phyloP scores from a whole-genome alignment of 352 stramenopile genomes.

The Globisporangium alternatum region DNA sequence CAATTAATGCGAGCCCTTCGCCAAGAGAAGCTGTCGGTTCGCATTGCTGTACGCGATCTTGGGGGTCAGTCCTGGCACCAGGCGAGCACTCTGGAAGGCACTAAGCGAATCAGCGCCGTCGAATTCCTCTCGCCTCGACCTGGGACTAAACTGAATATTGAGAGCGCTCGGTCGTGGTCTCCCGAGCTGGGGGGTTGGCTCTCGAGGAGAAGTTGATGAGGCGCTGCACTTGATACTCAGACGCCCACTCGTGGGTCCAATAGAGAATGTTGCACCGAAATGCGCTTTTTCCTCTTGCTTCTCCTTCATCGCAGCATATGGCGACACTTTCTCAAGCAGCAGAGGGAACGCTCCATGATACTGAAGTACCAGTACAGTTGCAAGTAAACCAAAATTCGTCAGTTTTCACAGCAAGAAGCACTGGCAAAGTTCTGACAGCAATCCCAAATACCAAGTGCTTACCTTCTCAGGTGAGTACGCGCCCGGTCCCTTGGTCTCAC shows the following conservation, averaged over 20 bases:
- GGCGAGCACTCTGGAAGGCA: constrained; percentile 22
- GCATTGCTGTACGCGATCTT: constrained; percentile 41
- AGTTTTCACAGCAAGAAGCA: background rate
- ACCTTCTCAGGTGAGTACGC: constrained; percentile 50
- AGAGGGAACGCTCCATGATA: constrained; percentile 46
- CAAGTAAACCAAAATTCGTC: background rate
- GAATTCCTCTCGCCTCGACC: background rate
- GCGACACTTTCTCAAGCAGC: constrained; percentile 38
- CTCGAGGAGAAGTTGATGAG: background rate
- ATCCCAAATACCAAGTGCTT: constrained; percentile 8
- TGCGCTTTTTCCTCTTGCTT: constrained; percentile 25
- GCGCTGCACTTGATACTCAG: background rate
- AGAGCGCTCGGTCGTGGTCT: constrained; percentile 1
- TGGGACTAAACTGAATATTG: background rate
- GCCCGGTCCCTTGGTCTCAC: constrained; percentile 26
- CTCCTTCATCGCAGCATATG: constrained; percentile 18
- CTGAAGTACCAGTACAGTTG: constrained; percentile 17
- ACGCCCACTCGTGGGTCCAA: constrained; percentile 15
- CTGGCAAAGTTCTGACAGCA: background rate
- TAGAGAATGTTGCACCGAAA: constrained; percentile 28
- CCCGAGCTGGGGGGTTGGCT: background rate
- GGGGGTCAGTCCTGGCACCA: constrained; percentile 41
- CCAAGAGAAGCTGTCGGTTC: constrained; percentile 41
- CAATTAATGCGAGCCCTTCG: constrained; percentile 3
- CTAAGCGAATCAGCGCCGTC: constrained; percentile 9